Percentiles rank a stretch among this genome's conserved stretches.
phyloP scores from a whole-genome alignment of 1,139 yeast species.

The Taphrina deformans region DNA sequence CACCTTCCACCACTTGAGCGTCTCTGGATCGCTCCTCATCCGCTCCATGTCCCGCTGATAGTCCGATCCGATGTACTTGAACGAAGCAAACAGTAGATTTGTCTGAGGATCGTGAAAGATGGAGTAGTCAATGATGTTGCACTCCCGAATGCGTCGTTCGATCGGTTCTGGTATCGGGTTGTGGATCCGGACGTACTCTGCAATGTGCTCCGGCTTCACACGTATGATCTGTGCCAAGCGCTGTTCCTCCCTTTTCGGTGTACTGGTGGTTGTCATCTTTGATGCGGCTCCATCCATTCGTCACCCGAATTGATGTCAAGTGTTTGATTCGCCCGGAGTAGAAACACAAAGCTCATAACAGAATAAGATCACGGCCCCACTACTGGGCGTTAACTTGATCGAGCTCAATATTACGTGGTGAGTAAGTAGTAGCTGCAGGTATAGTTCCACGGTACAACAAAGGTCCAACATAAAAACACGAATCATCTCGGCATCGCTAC shows the following conservation, averaged over 20 bases:
- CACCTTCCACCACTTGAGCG: conserved; percentile 7
- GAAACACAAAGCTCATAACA: too few species aligned
- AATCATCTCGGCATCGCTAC: too few species aligned
- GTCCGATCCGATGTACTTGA: conserved; percentile 9
- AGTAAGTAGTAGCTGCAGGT: too few species aligned
- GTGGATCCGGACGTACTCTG: conserved; percentile 9
- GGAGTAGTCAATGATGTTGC: conserved; percentile 10
- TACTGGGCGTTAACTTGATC: too few species aligned
- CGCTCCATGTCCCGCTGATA: neutral
- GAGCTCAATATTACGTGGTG: too few species aligned
- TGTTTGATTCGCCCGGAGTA: too few species aligned
- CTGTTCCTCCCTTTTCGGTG: neutral
- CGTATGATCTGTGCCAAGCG: conserved; percentile 1
- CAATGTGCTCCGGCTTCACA: neutral
- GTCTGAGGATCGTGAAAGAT: neutral
- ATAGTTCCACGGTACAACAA: too few species aligned
- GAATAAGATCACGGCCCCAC: too few species aligned
- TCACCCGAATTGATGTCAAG: too few species aligned
- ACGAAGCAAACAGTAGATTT: neutral
- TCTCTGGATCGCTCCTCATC: conserved; percentile 8
- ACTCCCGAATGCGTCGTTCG: neutral
- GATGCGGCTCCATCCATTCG: too few species aligned
- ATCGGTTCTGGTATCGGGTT: conserved; percentile 11
- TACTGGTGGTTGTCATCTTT: too few species aligned
- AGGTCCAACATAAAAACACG: too few species aligned